Conservation (phyloP, 306 rosid species). For the Prunus padus region DNA sequence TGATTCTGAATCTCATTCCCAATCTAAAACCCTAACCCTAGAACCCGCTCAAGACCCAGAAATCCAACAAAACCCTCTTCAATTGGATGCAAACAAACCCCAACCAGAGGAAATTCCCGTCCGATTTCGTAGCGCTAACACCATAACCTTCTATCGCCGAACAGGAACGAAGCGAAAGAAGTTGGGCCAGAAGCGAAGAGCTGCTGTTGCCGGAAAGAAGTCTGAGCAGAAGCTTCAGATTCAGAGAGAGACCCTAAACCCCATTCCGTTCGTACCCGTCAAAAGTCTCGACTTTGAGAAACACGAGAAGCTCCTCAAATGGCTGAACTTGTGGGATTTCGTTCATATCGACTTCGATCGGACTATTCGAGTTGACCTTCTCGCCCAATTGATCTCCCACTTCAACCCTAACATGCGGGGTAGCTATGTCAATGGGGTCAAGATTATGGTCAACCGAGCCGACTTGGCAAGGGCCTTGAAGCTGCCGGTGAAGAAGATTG, state of each 20-base stretch:
- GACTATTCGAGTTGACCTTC: slow-evolving; percentile 50
- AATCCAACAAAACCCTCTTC: not conserved
- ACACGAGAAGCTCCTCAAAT: slow-evolving; percentile 61
- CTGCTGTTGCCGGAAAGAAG: slow-evolving; percentile 31
- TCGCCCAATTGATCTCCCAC: slow-evolving; percentile 57
- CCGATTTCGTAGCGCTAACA: slow-evolving; percentile 24
- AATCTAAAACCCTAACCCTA: slow-evolving; percentile 22
- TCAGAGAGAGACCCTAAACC: slow-evolving; percentile 54
- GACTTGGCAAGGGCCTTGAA: slow-evolving; percentile 71
- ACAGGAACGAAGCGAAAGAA: not conserved
- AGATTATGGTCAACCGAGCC: slow-evolving; percentile 53
- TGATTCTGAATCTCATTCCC: slow-evolving; percentile 8
- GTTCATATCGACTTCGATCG: slow-evolving; percentile 66
- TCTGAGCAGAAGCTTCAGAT: slow-evolving; percentile 49
- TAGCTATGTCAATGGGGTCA: slow-evolving; percentile 52
- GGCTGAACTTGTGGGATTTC: slow-evolving; percentile 80
- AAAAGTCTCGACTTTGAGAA: slow-evolving; percentile 57
- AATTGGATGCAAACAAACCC: slow-evolving; percentile 1
- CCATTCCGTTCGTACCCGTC: slow-evolving; percentile 61
- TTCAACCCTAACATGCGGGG: slow-evolving; percentile 27
- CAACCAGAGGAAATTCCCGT: slow-evolving; percentile 33
- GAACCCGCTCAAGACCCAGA: slow-evolving; percentile 2
- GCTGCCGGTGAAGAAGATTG: slow-evolving; percentile 58
- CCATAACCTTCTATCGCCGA: slow-evolving; percentile 30
- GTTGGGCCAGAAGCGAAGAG: slow-evolving; percentile 31